Conservation (phyloP, 495 filamentous ascomycete species). For the Tetracladium marchalianum region DNA sequence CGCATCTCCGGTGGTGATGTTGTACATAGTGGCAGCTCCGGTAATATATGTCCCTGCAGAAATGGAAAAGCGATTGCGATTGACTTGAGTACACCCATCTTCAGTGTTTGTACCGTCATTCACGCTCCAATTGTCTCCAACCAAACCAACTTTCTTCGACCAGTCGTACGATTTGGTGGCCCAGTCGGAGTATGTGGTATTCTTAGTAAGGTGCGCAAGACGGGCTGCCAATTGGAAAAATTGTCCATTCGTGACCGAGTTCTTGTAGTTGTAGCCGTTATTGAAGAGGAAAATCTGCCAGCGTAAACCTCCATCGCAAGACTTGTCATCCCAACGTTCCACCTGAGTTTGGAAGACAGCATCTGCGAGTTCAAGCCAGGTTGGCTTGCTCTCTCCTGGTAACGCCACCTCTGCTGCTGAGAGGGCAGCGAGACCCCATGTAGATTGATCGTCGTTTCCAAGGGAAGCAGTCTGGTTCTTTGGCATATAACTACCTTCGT, state of each 20-base stretch:
- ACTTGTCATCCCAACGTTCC: slow-evolving; percentile 54
- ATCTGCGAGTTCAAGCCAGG: slow-evolving; percentile 69
- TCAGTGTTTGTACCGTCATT: slow-evolving; percentile 50
- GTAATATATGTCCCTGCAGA: slow-evolving; percentile 65
- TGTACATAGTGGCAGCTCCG: slow-evolving; percentile 72
- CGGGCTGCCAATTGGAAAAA: slow-evolving; percentile 79
- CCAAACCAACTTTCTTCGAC: slow-evolving; percentile 49
- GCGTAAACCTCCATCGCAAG: slow-evolving; percentile 67
- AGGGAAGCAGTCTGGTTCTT: slow-evolving; percentile 62
- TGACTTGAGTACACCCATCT: slow-evolving; percentile 47
- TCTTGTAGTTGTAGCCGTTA: slow-evolving; percentile 73
- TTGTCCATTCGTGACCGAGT: slow-evolving; percentile 67
- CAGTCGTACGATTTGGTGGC: slow-evolving; percentile 64
- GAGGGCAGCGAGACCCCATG: slow-evolving; percentile 75
- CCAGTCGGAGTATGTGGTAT: slow-evolving; percentile 68
- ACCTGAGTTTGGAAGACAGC: slow-evolving; percentile 65
- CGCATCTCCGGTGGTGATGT: slow-evolving; percentile 44
- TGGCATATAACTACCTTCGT: slow-evolving; percentile 51
- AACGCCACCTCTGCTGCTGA: slow-evolving; percentile 61
- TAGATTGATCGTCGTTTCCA: slow-evolving; percentile 76
- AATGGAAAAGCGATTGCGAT: slow-evolving; percentile 65
- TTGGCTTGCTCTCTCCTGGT: slow-evolving; percentile 46
- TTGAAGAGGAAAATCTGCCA: slow-evolving; percentile 85
- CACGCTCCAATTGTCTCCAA: slow-evolving; percentile 49
- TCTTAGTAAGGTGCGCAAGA: slow-evolving; percentile 63